phyloP scores from a whole-genome alignment of 2,329 filamentous ascomycete species.

The Cordyceps farinosa region DNA sequence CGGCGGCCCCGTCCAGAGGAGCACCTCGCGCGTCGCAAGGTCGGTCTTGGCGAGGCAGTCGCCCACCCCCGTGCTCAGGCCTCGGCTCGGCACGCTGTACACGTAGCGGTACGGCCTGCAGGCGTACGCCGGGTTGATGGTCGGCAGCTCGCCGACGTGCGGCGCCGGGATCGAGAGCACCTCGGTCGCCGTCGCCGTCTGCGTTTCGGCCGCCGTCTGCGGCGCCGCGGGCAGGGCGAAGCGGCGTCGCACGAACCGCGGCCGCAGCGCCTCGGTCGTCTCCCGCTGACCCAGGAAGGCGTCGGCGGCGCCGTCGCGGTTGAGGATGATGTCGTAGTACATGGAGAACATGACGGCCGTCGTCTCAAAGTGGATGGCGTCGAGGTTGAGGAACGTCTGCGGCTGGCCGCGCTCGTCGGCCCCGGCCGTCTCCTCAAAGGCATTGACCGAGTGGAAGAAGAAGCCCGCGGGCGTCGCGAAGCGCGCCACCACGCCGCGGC shows the following conservation, averaged over 20 bases:
- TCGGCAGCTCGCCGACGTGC: slow-evolving; percentile 54
- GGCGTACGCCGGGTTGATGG: slow-evolving; percentile 53
- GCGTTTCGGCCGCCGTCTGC: not conserved
- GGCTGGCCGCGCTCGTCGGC: slow-evolving; percentile 59
- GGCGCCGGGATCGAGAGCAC: slow-evolving; percentile 34
- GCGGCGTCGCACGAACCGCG: slow-evolving; percentile 4
- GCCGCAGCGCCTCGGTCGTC: slow-evolving; percentile 19
- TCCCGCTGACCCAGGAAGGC: slow-evolving; percentile 29
- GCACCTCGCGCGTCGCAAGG: slow-evolving; percentile 40
- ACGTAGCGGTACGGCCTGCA: slow-evolving; percentile 51
- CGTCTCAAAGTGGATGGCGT: slow-evolving; percentile 28
- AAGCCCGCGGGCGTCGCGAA: slow-evolving; percentile 63
- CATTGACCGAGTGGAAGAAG: slow-evolving; percentile 70
- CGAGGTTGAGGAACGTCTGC: slow-evolving; percentile 54
- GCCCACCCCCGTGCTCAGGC: slow-evolving; percentile 49
- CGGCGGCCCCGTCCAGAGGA: slow-evolving; percentile 48
- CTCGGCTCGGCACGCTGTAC: slow-evolving; percentile 50
- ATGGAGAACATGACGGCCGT: slow-evolving; percentile 51
- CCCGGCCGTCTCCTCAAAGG: slow-evolving; percentile 54
- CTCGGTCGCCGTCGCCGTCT: not conserved
- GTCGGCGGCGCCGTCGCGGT: slow-evolving; percentile 31
- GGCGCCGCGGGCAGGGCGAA: not conserved
- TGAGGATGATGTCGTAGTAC: slow-evolving; percentile 61
- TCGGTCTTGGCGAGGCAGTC: slow-evolving; percentile 61
- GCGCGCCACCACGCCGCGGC: slow-evolving; percentile 57